Percentiles rank a stretch among this genome's conserved stretches.
These are phyloP conservation scores for Pleoardoris graminearum DNA, from an alignment of 2,329 filamentous ascomycete species.

Conservation along the genomic window DNA sequence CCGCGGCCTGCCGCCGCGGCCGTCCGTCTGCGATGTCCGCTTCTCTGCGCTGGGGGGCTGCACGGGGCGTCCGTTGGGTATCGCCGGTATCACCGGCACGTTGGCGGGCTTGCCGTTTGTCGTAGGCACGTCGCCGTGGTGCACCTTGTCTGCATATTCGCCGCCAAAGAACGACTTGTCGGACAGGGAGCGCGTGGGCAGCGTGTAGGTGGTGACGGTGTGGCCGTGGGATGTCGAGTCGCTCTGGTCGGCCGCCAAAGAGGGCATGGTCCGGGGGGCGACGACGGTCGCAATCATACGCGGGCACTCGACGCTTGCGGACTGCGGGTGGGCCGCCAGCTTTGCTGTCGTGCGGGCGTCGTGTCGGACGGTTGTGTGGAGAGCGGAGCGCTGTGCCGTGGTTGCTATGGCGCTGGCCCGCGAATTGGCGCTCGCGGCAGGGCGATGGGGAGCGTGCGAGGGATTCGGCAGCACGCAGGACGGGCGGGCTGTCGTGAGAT, in stretches of 20 bases:
- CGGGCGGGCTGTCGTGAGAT: background rate
- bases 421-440: constrained; percentile 9
- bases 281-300: constrained; percentile 39
- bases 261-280: constrained; percentile 54
- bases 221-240: constrained; percentile 43
- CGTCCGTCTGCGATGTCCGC: constrained; percentile 44
- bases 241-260: constrained; percentile 53
- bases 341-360: constrained; percentile 27
- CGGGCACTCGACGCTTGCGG: constrained; percentile 31
- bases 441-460: background rate
- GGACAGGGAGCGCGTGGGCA: constrained; percentile 30
- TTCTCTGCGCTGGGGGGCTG: constrained; percentile 40
- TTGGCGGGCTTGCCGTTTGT: constrained; percentile 43
- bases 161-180: constrained; percentile 29
- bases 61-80: constrained; percentile 42
- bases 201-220: constrained; percentile 28
- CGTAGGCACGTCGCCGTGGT: constrained; percentile 33
- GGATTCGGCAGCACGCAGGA: constrained; percentile 1
- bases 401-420: constrained; percentile 17
- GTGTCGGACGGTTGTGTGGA: constrained; percentile 7
- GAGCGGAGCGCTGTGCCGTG: constrained; percentile 22
- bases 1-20: constrained; percentile 18
- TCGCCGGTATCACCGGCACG: constrained; percentile 32
- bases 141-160: constrained; percentile 25
- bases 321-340: constrained; percentile 30